phyloP scores from a whole-genome alignment of 768 basidiomycete genomes.

The Lactifluus piperatus region DNA sequence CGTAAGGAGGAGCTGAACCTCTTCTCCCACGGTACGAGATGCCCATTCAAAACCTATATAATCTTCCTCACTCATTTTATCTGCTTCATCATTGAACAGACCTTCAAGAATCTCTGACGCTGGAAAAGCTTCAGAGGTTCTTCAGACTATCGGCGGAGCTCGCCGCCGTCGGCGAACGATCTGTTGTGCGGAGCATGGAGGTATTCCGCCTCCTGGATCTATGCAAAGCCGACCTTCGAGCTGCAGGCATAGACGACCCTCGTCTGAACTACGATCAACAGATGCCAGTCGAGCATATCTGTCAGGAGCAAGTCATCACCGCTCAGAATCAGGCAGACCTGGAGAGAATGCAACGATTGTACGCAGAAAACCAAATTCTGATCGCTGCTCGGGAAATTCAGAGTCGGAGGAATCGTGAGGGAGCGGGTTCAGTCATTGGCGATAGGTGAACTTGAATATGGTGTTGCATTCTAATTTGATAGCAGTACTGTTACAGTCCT shows the following conservation, averaged over 20 bases:
- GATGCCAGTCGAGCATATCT: neutral
- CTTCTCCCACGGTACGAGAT: neutral
- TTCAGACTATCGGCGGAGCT: neutral
- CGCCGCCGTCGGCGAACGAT: neutral
- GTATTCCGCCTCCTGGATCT: neutral
- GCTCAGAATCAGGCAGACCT: neutral
- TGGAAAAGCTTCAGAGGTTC: neutral
- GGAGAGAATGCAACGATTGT: neutral
- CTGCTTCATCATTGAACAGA: neutral
- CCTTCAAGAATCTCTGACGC: neutral
- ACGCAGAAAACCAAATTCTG: neutral
- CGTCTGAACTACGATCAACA: neutral
- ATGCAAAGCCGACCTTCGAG: neutral
- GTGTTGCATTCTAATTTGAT: neutral
- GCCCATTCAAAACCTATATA: neutral
- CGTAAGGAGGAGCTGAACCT: neutral
- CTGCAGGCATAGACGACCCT: neutral
- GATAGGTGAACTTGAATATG: neutral
- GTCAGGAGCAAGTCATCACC: neutral
- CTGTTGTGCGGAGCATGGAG: neutral
- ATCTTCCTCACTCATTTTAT: no score
- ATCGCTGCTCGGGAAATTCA: neutral
- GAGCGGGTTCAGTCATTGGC: no score
- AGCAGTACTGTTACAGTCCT: neutral
- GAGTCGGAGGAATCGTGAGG: neutral